Evolutionary conservation across 2,329 filamentous ascomycete species (phyloP), one percentile per base, ranked within the genome.

Genomic region (Alternaria hordeiaustralica): DNA sequence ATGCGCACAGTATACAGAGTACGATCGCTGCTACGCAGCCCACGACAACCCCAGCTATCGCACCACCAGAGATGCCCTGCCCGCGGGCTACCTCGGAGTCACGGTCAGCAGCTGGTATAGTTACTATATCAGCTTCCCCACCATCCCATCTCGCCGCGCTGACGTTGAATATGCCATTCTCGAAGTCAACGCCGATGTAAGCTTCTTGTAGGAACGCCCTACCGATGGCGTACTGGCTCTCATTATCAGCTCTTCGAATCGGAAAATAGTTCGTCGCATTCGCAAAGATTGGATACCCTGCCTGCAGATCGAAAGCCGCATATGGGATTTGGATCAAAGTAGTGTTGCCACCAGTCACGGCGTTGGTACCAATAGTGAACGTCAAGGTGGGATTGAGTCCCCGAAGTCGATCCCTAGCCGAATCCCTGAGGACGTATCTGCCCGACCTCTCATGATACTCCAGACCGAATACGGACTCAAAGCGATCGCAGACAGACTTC

Each of bases 251-350:
- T 61, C 86, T 85, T 65, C 86, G 84, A 46, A 92, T 81, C 5
- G 89, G 89, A 60, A 92, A 92, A 72, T 92, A 92, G n/a, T 56
- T 85, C 2, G 87, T 89, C 41, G 88, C 85, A 68, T 89, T 89
- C 58, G 87, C 81, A 9, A 90, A 78, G 3, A 85, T 86, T 75
- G 82, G 71, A 86, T 87, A 80, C 0, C 81, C 79, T 13, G 78
- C 66, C 30, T 79, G 71, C 8, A 83, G 69, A 57, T 84, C 82
- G 65, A 85, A 84, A 5, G 82, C 81, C 11, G 75, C 75, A 58
- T 84, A 85, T 3, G 82, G 81, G 0, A 84, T 69, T 3, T 72
- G 73, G 28, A 84, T 81, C 53, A n/a, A 3, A 1, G 47, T 55
- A 11, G 36, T 59, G 15, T 59, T 59, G 2, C 57, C 57, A 2